Percentiles rank a stretch among this genome's conserved stretches.
Conservation (phyloP, 1,284 basidiomycete species). For the Apiotrichum porosum region DNA sequence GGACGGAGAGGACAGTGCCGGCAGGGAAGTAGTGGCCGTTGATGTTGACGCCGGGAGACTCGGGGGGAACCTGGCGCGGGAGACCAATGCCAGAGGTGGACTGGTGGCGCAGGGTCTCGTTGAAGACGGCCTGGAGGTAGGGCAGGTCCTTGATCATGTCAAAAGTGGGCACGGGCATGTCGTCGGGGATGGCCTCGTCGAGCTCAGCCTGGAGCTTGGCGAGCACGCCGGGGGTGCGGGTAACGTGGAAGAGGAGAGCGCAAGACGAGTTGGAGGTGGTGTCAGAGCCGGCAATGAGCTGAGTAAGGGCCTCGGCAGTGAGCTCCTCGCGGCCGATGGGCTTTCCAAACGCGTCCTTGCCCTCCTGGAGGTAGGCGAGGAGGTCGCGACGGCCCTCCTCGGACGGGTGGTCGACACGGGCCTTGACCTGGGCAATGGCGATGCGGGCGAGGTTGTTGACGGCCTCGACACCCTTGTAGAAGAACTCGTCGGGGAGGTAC, state of each 20-base stretch:
- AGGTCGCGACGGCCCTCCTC: constrained; percentile 65
- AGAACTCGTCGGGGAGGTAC: constrained; percentile 63
- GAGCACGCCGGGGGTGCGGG: constrained; percentile 62
- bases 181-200: constrained; percentile 63
- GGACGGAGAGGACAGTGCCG: constrained; percentile 17
- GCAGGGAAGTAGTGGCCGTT: constrained; percentile 17
- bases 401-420: constrained; percentile 57
- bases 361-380: constrained; percentile 70
- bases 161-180: constrained; percentile 56
- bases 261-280: constrained; percentile 72
- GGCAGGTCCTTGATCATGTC: constrained; percentile 62
- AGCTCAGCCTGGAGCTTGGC: constrained; percentile 71
- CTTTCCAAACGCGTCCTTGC: constrained; percentile 69
- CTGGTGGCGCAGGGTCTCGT: constrained; percentile 74
- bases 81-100: constrained; percentile 71
- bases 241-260: constrained; percentile 78
- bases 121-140: constrained; percentile 75
- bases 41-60: constrained; percentile 16
- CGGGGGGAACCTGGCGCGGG: constrained; percentile 62
- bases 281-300: constrained; percentile 67
- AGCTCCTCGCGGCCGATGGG: constrained; percentile 54
- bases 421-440: constrained; percentile 73
- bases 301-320: constrained; percentile 79
- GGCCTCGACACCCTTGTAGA: constrained; percentile 61
- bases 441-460: constrained; percentile 73